Evolutionary conservation across 2,329 filamentous ascomycete genomes (phyloP), one percentile per base, ranked within the genome.

Genomic region (Cytospora paraplurivora): DNA sequence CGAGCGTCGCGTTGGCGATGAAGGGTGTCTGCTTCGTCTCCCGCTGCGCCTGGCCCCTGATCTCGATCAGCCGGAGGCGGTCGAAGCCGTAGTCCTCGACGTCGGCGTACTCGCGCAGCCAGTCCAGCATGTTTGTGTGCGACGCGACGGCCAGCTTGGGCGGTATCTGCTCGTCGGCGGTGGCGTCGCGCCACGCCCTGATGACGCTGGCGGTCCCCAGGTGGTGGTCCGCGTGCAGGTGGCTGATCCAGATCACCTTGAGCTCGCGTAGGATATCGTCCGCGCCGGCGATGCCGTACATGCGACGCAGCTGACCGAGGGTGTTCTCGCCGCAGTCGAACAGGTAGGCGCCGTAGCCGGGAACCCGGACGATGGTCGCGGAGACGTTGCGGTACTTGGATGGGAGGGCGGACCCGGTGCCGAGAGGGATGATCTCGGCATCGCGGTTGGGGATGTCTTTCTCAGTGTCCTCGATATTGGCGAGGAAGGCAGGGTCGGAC

Each of bases 361-460:
- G 95, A 3, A 97, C 88, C 15, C 91, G 85, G 52, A 99, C 78
- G 5, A 99, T 81, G 0, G 93, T 97, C 1, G 88, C 88, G 12
- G 94, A 97, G 21, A 99, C 95, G 73, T 98, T 99, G 70, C 95
- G 90, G 75, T 97, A 95, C 74, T 96, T 96, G 38, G 92, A 96
- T 1, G 95, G 95, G 17, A 90, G 74, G 0, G 94, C 91, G 3
- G 94, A 98, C 10, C 95, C 95, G 3, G 95, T 99, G 7, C 95
- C 95, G 0, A 99, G 84, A 1, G 93, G 87, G 47, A 93, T 89
- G 56, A 99, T 86, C 74, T 97, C 93, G 0, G 89, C 86, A 70
- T 97, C 88, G 38, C 85, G 82, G 68, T 86, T 85, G 2, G 90
- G 90, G 2, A 96, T 84, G 66, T 88, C 84, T n/a, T 82, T 76